Conservation (phyloP, 805 yeast species). For the Saccharomycopsis olivae region DNA sequence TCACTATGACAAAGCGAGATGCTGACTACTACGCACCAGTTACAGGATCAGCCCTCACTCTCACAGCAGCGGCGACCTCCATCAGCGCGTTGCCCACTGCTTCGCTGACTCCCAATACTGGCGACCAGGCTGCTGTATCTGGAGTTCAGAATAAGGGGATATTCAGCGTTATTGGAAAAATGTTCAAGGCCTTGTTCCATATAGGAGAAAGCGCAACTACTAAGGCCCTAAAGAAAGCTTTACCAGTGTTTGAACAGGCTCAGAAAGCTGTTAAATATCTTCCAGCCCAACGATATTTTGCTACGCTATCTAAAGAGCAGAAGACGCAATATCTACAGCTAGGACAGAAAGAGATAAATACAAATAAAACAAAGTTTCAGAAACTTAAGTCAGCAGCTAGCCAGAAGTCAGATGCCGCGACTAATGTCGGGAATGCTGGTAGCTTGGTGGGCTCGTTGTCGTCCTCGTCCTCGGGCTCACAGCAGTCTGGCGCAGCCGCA, state of each 20-base stretch:
- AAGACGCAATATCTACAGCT: not conserved
- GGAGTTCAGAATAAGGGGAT: constrained; percentile 9
- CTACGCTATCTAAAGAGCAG: constrained; percentile 1
- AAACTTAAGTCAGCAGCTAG: not conserved
- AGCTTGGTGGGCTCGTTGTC: too few relatives aligned
- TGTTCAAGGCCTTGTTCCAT: constrained; percentile 6
- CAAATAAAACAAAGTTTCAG: not conserved
- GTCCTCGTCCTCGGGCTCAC: too few relatives aligned
- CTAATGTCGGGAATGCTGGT: too few relatives aligned
- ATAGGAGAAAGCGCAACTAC: constrained; percentile 5
- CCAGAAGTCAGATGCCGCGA: too few relatives aligned
- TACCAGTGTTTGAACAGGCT: constrained; percentile 1
- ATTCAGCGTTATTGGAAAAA: constrained; percentile 8
- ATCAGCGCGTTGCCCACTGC: too few relatives aligned
- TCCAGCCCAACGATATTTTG: constrained; percentile 4
- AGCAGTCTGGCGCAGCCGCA: too few relatives aligned
- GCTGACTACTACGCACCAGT: too few relatives aligned
- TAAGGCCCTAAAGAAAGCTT: constrained; percentile 7
- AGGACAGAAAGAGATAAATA: not conserved
- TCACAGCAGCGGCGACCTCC: too few relatives aligned
- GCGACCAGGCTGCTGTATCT: too few relatives aligned
- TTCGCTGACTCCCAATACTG: too few relatives aligned
- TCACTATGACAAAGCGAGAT: too few relatives aligned
- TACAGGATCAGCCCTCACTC: too few relatives aligned
- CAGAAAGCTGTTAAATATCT: not conserved